Evolutionary conservation across 768 basidiomycete genomes (phyloP).

Genomic region (Tylopilus sp.): DNA sequence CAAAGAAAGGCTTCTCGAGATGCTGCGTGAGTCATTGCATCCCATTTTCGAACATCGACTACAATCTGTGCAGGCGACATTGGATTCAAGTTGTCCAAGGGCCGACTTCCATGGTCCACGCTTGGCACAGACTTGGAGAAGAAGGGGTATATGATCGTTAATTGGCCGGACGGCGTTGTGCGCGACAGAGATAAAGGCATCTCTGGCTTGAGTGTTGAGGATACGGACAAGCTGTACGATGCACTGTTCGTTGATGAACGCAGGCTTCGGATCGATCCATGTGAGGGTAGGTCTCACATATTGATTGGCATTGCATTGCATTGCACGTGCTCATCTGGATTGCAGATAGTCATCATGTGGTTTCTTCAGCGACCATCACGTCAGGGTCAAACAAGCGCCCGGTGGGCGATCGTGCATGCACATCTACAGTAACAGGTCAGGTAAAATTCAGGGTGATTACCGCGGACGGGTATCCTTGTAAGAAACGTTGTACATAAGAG

Average conservation of each 20-base stretch:
- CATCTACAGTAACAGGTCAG: no score
- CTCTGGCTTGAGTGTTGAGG: background rate
- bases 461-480: no score
- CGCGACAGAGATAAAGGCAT: background rate
- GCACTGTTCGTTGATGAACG: background rate
- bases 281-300: background rate
- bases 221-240: background rate
- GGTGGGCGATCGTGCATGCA: no score
- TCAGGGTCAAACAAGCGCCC: no score
- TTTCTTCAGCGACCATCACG: no score
- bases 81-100: background rate
- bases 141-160: background rate
- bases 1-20: background rate
- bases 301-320: no score
- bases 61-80: background rate
- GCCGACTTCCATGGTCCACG: background rate
- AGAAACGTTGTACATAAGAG: no score
- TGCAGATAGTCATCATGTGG: no score
- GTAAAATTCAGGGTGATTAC: no score
- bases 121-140: background rate
- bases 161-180: background rate
- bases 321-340: no score
- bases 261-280: background rate
- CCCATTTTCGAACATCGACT: no score
- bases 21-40: slow-evolving; percentile 7